Evolutionary conservation across 2,329 filamentous ascomycete genomes (phyloP), one percentile per base, ranked within the genome.

Genomic region (Claviceps digitariae): DNA sequence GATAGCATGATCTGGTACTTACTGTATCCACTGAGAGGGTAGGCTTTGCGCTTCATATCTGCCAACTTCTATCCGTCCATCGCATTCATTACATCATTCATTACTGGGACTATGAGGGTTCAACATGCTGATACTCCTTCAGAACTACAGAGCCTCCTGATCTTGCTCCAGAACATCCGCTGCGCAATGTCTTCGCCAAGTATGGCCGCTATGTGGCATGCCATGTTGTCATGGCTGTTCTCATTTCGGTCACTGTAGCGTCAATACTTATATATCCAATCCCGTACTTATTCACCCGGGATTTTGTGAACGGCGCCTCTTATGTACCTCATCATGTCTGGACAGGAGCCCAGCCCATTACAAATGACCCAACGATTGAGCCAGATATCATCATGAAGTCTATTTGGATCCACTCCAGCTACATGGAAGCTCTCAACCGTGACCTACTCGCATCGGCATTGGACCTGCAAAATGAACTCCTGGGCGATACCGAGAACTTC

Each of bases 311-410:
- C 62, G 82, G 83, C 58, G 79, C 83, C 25, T 84, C 84, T 51
- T 85, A 82, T 57, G 72, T 90, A 8, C 86, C 87, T 31, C 82
- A 84, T 62, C 84, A 90, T 77, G 86, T 87, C 59, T 91, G 87
- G 87, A 90, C 86, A 27, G 83, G 83, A 40, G 84, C 84, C 6
- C 79, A 81, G 55, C 79, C 83, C 29, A 72, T 86, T 52, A 69
- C 77, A 38, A 77, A 78, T 48, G 72, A 72, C 52, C 67, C 69
- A 4, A 63, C 69, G 27, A 71, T 73, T 46, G 69, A 73, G 52
- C 77, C 83, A 4, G 86, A 91, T 64, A 81, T 91, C n/a, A 81
- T 86, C 53, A 86, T 91, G 80, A 84, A 86, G 59, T 87, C 87
- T 54, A 78, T 88, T 53, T 91, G 87, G 87, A 77, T 91, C 17